Evolutionary conservation across 257 asterid species (phyloP).

Genomic region (Nicotiana benthamiana): DNA sequence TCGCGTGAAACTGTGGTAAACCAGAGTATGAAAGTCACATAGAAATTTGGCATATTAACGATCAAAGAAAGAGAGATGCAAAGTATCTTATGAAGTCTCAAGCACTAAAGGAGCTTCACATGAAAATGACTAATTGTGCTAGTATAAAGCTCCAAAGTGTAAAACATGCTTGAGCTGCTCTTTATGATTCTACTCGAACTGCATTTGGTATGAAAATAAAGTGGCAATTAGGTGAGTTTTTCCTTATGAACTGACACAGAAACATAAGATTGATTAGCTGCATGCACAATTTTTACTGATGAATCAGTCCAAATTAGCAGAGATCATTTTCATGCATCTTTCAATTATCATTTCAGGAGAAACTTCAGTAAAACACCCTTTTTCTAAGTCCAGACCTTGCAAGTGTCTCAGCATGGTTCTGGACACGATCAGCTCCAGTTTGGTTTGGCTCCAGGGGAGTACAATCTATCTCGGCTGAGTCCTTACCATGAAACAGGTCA

Average conservation of each 20-base stretch:
- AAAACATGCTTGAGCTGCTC: neutral
- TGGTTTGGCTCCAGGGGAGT: constrained; percentile 39
- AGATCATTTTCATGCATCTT: constrained; percentile 31
- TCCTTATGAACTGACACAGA: neutral
- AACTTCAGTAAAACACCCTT: constrained; percentile 48
- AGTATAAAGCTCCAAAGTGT: neutral
- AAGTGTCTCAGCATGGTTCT: constrained; percentile 39
- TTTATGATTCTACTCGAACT: neutral
- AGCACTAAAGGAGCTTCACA: neutral
- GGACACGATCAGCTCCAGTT: constrained; percentile 51
- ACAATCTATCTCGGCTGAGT: constrained; percentile 48
- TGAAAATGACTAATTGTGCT: neutral
- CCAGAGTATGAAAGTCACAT: neutral
- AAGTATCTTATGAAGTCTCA: neutral
- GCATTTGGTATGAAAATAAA: neutral
- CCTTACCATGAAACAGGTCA: constrained; percentile 52
- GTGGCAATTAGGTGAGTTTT: neutral
- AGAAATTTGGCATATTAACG: neutral
- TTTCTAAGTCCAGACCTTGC: constrained; percentile 47
- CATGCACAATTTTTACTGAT: neutral
- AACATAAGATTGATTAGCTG: no score
- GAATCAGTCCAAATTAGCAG: constrained; percentile 16
- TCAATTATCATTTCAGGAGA: constrained; percentile 47
- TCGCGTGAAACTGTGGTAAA: neutral
- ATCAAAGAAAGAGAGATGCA: neutral